Conservation (phyloP, 1,284 basidiomycete species). For the Ganoderma sinense region DNA sequence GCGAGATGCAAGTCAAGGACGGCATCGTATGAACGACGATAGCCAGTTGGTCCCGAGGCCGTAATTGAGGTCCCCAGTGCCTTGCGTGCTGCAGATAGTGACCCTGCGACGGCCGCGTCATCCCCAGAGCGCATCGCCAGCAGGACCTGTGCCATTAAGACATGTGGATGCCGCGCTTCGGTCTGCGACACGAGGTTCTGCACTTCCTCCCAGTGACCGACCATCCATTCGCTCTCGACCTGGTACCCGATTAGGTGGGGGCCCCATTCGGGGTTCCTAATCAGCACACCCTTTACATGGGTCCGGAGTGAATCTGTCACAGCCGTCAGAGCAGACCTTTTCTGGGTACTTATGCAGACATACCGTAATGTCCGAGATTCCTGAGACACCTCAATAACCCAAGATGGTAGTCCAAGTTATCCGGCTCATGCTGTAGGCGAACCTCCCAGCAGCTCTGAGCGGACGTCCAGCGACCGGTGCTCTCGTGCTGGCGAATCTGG, state of each 20-base stretch:
- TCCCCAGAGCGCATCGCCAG: conserved; percentile 78
- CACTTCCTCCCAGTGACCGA: conserved; percentile 92
- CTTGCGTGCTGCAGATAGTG: conserved; percentile 75
- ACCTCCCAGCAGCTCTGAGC: conserved; percentile 99
- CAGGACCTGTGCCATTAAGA: conserved; percentile 85
- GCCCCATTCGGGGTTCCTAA: conserved; percentile 88
- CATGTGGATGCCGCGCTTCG: conserved; percentile 62
- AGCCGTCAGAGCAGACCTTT: not conserved
- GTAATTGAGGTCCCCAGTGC: conserved; percentile 85
- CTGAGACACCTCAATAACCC: conserved; percentile 92
- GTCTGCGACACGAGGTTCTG: conserved; percentile 62
- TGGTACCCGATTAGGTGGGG: conserved; percentile 83
- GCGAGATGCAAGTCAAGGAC: conserved; percentile 89
- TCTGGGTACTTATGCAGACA: conserved; percentile 34
- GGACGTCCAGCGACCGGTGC: conserved; percentile 96
- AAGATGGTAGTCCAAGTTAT: conserved; percentile 89
- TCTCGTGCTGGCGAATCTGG: conserved; percentile 98
- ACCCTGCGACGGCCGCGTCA: conserved; percentile 50
- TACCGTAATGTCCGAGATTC: conserved; percentile 97
- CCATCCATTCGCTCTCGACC: conserved; percentile 95
- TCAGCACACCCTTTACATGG: conserved; percentile 93
- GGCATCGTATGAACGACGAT: conserved; percentile 89
- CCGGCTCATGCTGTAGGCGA: conserved; percentile 89
- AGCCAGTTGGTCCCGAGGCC: conserved; percentile 82
- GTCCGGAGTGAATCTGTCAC: conserved; percentile 90